A percentile compares a stretch with the other conserved stretches of the same genome.
These are phyloP conservation scores for Falciphora oryzae DNA, from an alignment of 2,329 filamentous ascomycete genomes.

Conservation along the genomic window DNA sequence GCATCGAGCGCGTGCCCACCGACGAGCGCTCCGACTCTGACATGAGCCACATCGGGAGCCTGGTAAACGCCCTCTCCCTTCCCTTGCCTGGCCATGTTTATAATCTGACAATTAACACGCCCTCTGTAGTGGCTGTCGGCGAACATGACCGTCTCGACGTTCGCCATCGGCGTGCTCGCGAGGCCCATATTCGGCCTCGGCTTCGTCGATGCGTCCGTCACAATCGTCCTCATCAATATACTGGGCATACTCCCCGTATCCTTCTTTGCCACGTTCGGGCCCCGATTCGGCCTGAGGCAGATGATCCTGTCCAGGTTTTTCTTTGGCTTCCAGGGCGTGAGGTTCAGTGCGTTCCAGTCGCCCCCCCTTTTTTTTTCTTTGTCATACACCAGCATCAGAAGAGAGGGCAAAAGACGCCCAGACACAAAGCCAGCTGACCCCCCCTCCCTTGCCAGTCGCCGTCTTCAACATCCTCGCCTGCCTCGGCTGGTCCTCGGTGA, in stretches of 20 bases:
- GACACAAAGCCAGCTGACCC: background rate
- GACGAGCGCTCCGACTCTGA: conserved; percentile 61
- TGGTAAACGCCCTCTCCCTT: conserved; percentile 45
- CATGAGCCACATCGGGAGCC: conserved; percentile 62
- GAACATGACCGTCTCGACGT: conserved; percentile 72
- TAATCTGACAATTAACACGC: conserved; percentile 5
- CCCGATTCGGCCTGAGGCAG: conserved; percentile 53
- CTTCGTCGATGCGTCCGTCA: conserved; percentile 66
- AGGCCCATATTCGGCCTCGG: conserved; percentile 64
- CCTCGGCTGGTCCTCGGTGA: conserved; percentile 71
- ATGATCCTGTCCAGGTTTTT: conserved; percentile 56
- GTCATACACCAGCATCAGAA: background rate
- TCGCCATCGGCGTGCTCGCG: conserved; percentile 67
- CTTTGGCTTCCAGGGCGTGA: conserved; percentile 57
- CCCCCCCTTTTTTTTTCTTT: background rate
- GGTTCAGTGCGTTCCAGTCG: conserved; percentile 47
- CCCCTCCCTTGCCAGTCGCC: conserved; percentile 40
- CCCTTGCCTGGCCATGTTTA: background rate
- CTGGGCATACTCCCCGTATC: conserved; percentile 53
- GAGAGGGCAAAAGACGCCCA: background rate
- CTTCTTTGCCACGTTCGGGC: conserved; percentile 50
- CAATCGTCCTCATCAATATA: conserved; percentile 70
- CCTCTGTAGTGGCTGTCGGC: conserved; percentile 63
- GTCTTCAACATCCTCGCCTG: conserved; percentile 66
- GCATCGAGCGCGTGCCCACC: conserved; percentile 68